Evolutionary conservation across 2,329 filamentous ascomycete genomes (phyloP).

Genomic region (Nannizzia gypsea): DNA sequence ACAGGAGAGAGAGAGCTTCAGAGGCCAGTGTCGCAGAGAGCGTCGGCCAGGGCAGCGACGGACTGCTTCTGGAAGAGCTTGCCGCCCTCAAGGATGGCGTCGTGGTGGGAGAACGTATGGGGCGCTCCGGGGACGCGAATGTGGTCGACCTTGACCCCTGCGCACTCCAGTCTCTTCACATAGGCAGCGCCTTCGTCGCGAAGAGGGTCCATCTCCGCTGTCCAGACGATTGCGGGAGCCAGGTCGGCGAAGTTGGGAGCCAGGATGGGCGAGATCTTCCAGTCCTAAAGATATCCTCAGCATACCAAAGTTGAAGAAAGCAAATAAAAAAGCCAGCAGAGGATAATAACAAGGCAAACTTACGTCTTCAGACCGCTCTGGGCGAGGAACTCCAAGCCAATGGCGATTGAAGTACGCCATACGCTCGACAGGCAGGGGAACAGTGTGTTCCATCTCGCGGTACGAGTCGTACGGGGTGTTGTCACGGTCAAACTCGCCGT

Average conservation of each 20-base stretch:
- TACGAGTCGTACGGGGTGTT: slow-evolving; percentile 31
- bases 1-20: too few relatives aligned
- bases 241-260: slow-evolving; percentile 26
- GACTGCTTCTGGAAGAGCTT: slow-evolving; percentile 22
- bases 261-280: slow-evolving; percentile 34
- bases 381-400: slow-evolving; percentile 29
- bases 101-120: slow-evolving; percentile 23
- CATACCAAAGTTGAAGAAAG: not conserved
- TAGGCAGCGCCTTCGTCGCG: slow-evolving; percentile 33
- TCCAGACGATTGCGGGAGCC: slow-evolving; percentile 30
- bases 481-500: slow-evolving; percentile 25
- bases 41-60: slow-evolving; percentile 20
- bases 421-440: slow-evolving; percentile 25
- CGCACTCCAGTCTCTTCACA: slow-evolving; percentile 27
- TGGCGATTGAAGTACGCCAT: slow-evolving; percentile 32
- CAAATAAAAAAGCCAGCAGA: too few relatives aligned
- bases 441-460: slow-evolving; percentile 28
- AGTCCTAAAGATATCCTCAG: slow-evolving; percentile 22
- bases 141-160: slow-evolving; percentile 25
- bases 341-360: too few relatives aligned
- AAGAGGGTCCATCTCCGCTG: slow-evolving; percentile 33
- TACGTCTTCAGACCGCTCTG: slow-evolving; percentile 25
- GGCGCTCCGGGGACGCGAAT: slow-evolving; percentile 25
- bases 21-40: slow-evolving; percentile 11
- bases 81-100: slow-evolving; percentile 23